Evolutionary conservation across 2,329 filamentous ascomycete species (phyloP).

Genomic region (Penicillium glabrum): DNA sequence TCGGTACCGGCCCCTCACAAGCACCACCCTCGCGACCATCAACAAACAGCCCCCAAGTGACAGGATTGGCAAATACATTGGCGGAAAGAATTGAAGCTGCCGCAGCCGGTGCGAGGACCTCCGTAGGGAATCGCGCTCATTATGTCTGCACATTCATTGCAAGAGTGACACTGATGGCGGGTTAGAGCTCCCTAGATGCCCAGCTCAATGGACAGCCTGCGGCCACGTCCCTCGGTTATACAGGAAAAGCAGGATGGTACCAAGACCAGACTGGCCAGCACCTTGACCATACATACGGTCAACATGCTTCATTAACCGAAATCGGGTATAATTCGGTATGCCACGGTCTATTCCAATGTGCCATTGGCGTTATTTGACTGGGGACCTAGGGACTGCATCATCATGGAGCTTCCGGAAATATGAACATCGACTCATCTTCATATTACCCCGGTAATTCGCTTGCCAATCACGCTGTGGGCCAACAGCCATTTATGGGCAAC

Average conservation of each 20-base stretch:
- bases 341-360: neutral
- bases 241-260: constrained; percentile 16
- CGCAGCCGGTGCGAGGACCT: constrained; percentile 21
- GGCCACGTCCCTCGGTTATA: constrained; percentile 14
- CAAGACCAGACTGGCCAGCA: constrained; percentile 15
- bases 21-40: constrained; percentile 26
- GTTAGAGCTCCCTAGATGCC: constrained; percentile 25
- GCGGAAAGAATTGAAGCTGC: constrained; percentile 15
- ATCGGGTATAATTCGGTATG: constrained; percentile 1
- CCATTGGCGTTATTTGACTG: neutral
- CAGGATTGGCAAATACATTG: constrained; percentile 7
- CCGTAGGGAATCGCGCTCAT: constrained; percentile 28
- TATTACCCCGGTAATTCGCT: neutral
- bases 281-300: neutral
- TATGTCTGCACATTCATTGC: constrained; percentile 17
- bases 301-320: neutral
- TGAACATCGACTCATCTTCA: neutral
- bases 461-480: constrained; percentile 1
- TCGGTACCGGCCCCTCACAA: constrained; percentile 27
- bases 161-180: constrained; percentile 27
- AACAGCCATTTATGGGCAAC: constrained; percentile 1
- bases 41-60: constrained; percentile 18
- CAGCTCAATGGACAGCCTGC: constrained; percentile 14
- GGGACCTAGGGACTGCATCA: neutral
- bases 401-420: neutral